Evolutionary conservation across 169 alveolate genomes (phyloP), one percentile per base, ranked within the genome.

Genomic region (Besnoitia besnoiti): DNA sequence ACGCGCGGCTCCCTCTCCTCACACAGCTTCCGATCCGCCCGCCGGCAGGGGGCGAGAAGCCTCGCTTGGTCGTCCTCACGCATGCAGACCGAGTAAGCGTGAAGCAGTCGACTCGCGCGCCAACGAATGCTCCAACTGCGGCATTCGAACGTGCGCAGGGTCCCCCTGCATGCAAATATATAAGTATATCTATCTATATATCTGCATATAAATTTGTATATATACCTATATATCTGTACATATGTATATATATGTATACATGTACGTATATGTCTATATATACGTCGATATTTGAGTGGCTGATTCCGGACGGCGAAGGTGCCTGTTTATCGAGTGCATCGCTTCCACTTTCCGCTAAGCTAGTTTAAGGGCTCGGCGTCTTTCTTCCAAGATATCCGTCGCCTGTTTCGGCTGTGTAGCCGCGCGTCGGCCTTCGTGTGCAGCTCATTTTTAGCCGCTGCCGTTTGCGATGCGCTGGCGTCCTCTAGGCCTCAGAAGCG

Each of bases 1-100:
- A 84, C 35, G 91, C 94, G 50, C 84, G 92, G 21, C n/a, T 85
- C 51, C 92, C 94, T 10, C 51, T 67, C 47, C 91, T 91, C 37
- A 42, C 73, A 3, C 89, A 42, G 46, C 89, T 91, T 84, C 88
- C 89, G 80, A 39, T 91, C 55, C 94, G 49, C 62, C 89, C 73
- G 51, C 89, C 91, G 62, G 76, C 79, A 37, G 30, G 14, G 44
- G 73, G 91, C 42, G 79, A 62, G 85, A 39, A 85, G 40, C 89
- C 92, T 80, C 89, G 42, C 37, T 84, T 37, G 46, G 82, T 91
- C 37, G 62, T 85, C 76, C 89, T 91, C 16, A 85, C 92, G 27
- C 92, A 85, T 51, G 91, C 92, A 24, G 91, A 85, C 85, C 90
- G 47, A 24, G 94, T 84, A 49, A 2, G 92, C 47, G 33, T 44